phyloP scores from a whole-genome alignment of 2,329 filamentous ascomycete genomes.

The Pyricularia pennisetigena region DNA sequence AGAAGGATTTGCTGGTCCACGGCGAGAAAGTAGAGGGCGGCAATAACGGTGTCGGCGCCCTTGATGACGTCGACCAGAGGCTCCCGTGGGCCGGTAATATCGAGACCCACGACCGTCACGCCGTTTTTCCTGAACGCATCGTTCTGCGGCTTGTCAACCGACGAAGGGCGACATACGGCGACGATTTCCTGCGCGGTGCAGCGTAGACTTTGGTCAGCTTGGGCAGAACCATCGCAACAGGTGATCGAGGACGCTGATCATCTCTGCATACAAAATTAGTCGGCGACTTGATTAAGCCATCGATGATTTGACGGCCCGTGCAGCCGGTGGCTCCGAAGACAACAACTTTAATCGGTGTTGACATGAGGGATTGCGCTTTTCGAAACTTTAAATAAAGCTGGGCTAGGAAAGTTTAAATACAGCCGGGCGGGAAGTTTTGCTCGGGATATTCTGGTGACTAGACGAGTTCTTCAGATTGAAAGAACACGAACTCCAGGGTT shows the following conservation, averaged over 20 bases:
- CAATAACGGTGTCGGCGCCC: slow-evolving; percentile 19
- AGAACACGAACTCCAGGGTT: no score
- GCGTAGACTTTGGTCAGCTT: background rate
- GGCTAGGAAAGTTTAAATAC: no score
- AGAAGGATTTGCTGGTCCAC: slow-evolving; percentile 13
- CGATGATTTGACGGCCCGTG: slow-evolving; percentile 27
- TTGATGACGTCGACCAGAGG: slow-evolving; percentile 12
- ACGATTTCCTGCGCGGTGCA: slow-evolving; percentile 5
- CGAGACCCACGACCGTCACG: slow-evolving; percentile 3
- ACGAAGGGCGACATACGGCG: slow-evolving; percentile 3
- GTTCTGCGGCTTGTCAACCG: slow-evolving; percentile 1
- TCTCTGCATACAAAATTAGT: slow-evolving; percentile 3
- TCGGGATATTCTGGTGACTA: no score
- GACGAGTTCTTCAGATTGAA: no score
- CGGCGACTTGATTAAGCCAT: slow-evolving; percentile 13
- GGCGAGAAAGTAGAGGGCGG: slow-evolving; percentile 14
- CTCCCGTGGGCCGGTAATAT: slow-evolving; percentile 5
- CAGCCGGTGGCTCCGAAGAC: slow-evolving; percentile 31
- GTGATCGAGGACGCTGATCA: background rate
- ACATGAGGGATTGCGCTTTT: background rate
- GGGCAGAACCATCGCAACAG: background rate
- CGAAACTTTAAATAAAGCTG: no score
- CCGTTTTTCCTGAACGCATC: background rate
- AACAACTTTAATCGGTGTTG: slow-evolving; percentile 17
- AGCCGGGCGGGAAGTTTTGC: no score